These are phyloP conservation scores for Sarocladium oryzae DNA, from an alignment of 2,329 filamentous ascomycete genomes.

Conservation along the genomic window DNA sequence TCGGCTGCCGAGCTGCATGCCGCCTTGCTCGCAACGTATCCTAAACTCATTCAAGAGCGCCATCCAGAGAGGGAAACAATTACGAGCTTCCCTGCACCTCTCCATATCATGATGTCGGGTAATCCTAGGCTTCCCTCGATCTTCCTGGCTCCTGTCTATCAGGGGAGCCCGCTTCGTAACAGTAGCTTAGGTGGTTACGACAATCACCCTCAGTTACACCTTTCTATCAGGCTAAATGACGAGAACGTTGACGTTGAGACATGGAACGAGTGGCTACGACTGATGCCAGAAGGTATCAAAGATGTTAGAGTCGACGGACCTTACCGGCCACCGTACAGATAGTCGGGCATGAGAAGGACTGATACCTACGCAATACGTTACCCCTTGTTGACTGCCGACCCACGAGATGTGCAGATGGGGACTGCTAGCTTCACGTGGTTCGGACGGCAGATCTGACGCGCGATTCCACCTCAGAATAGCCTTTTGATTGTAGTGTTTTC, in stretches of 20 bases:
- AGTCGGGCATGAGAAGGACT: neutral
- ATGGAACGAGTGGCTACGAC: slow-evolving; percentile 52
- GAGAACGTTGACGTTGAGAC: slow-evolving; percentile 45
- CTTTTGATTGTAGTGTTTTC: too few relatives aligned
- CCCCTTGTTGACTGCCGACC: too few relatives aligned
- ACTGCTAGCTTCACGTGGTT: too few relatives aligned
- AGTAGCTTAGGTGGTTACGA: slow-evolving; percentile 27
- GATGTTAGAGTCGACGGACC: slow-evolving; percentile 50
- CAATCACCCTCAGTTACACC: slow-evolving; percentile 40
- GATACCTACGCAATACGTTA: neutral
- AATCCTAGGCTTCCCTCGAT: slow-evolving; percentile 50
- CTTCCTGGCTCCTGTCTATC: slow-evolving; percentile 44
- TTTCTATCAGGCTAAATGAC: slow-evolving; percentile 45
- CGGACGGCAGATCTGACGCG: too few relatives aligned
- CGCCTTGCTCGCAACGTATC: slow-evolving; percentile 45
- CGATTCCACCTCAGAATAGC: too few relatives aligned
- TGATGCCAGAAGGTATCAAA: slow-evolving; percentile 50
- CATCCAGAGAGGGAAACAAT: slow-evolving; percentile 37
- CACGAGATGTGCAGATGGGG: too few relatives aligned
- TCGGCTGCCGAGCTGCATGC: slow-evolving; percentile 49
- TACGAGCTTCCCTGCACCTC: slow-evolving; percentile 45
- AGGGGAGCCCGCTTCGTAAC: slow-evolving; percentile 30
- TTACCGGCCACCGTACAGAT: slow-evolving; percentile 3
- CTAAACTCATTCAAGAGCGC: slow-evolving; percentile 44
- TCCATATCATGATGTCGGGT: slow-evolving; percentile 50